Conservation (phyloP, 179 eudicot species). For the Spinacia oleracea region DNA sequence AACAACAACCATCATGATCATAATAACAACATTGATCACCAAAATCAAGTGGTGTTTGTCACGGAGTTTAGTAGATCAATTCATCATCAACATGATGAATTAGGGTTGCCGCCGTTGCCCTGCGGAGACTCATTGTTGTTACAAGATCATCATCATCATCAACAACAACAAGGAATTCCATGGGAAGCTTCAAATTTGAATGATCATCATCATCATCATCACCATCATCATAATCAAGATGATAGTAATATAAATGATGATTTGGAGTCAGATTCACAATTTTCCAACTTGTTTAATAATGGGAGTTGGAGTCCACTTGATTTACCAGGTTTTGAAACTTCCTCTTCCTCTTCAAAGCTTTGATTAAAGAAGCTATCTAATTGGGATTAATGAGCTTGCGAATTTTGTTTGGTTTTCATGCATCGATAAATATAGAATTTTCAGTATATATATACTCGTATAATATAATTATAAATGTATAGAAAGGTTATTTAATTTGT, state of each 20-base stretch:
- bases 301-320: constrained; percentile 36
- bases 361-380: constrained; percentile 3
- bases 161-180: constrained; percentile 18
- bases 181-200: constrained; percentile 11
- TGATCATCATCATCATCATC: background rate
- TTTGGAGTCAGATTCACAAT: constrained; percentile 35
- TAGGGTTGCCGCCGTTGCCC: constrained; percentile 27
- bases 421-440: constrained; percentile 3
- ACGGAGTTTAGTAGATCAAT: constrained; percentile 8
- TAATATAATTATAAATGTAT: constrained; percentile 8
- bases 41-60: constrained; percentile 9
- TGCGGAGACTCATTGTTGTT: constrained; percentile 17
- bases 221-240: background rate
- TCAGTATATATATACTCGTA: constrained; percentile 13
- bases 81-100: constrained; percentile 4
- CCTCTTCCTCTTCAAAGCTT: constrained; percentile 27
- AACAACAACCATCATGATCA: too few relatives aligned
- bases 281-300: constrained; percentile 28
- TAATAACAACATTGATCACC: constrained; percentile 1
- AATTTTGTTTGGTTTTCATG: constrained; percentile 13
- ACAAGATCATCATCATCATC: constrained; percentile 19
- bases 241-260: background rate
- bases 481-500: background rate
- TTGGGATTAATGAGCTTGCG: constrained; percentile 2
- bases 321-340: constrained; percentile 37